These are phyloP conservation scores for Aureobasidium vineae DNA, from an alignment of 2,329 filamentous ascomycete genomes.

Conservation along the genomic window DNA sequence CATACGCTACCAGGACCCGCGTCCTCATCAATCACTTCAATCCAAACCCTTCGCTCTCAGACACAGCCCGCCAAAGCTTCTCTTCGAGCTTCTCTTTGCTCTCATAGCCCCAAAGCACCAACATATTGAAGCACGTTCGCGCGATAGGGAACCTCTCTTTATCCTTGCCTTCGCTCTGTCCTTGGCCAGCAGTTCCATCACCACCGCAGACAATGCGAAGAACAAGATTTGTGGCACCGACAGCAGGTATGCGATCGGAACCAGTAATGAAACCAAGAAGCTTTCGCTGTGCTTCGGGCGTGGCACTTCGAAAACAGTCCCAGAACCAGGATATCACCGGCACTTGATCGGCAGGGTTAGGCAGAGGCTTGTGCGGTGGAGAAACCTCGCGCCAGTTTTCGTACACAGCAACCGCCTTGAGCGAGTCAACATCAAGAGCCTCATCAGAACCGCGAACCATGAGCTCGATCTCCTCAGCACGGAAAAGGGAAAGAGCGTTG, in stretches of 20 bases:
- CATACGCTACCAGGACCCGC: not conserved
- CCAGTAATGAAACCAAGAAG: constrained; percentile 85
- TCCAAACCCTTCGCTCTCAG: constrained; percentile 88
- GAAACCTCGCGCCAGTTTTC: constrained; percentile 67
- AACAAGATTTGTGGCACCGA: constrained; percentile 74
- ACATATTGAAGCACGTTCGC: constrained; percentile 85
- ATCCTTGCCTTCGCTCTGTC: constrained; percentile 52
- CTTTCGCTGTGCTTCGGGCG: constrained; percentile 68
- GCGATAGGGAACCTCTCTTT: constrained; percentile 75
- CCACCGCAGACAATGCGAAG: constrained; percentile 76
- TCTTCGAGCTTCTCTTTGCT: constrained; percentile 65
- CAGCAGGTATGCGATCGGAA: constrained; percentile 85
- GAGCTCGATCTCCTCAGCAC: constrained; percentile 87
- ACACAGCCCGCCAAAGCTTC: constrained; percentile 81
- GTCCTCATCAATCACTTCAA: constrained; percentile 60
- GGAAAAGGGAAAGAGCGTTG: constrained; percentile 82
- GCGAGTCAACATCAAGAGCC: constrained; percentile 70
- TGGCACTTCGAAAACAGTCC: constrained; percentile 69
- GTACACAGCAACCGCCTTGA: constrained; percentile 75
- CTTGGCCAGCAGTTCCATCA: constrained; percentile 45
- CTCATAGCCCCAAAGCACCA: constrained; percentile 72
- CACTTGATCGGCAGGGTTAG: constrained; percentile 55
- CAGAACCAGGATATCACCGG: constrained; percentile 83
- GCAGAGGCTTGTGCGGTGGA: constrained; percentile 33
- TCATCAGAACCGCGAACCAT: constrained; percentile 84